Evolutionary conservation across 805 yeast genomes (phyloP), one percentile per base, ranked within the genome.

Genomic region (Clavispora vitiphila): DNA sequence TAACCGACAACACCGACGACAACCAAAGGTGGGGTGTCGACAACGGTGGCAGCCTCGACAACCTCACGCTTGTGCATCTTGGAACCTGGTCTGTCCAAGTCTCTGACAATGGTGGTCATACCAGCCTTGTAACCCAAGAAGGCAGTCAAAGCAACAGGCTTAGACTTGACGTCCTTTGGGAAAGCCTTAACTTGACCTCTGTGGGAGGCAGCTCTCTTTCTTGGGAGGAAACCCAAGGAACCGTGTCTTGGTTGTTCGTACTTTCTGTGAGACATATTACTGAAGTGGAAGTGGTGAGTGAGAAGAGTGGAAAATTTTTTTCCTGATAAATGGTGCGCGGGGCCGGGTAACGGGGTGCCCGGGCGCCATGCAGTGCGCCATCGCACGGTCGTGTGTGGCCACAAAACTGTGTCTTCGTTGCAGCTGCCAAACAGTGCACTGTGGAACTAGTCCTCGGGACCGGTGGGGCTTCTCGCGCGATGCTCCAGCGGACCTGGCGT

Each of bases 241-340:
- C 99, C 99, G 90, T 93, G 98, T 82, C 99, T 89, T 82, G 99
- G 99, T 65, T 93, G 95, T 87, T 93, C 98, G 93, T 71, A 93
- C 85, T 93, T 93, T 86, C 99, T 88, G 93, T 93, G 99, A 74
- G 99, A 93, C 99, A 93, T 93, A 52, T 53, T 42, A 41, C 39
- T 46, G 31, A 50, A 40, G 30, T 26, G 43, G 62, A 61, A 57
- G 64, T 61, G 41, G 49, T 27, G 62, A 53, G 42, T 26, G 47
- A 50, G 43, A 37, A n/a, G n/a, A 37, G 21, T 12, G 39, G 19
- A 8, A 32, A 37, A 38, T 7, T 7, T 18, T 31, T 38, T 30
- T 12, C 2, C 8, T 8, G 20, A 29, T 29, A 29, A 29, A 29
- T 29, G 32, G 32, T 29, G 35, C 24, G 23, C 24, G 15, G 24